Conservation (phyloP, 768 basidiomycete genomes). For the Leccinum olivaceopallidum region DNA sequence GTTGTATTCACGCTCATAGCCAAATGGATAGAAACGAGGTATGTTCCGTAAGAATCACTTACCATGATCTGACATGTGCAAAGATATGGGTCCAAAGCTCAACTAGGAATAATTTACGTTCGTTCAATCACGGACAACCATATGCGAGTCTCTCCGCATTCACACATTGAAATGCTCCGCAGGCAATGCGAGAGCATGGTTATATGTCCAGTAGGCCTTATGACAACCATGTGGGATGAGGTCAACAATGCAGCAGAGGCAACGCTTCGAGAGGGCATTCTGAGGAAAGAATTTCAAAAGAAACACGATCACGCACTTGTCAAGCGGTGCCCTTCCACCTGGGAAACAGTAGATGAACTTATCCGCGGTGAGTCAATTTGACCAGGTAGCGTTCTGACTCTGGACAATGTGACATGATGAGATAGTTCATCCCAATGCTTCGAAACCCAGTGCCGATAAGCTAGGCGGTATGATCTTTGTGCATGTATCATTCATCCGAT, state of each 20-base stretch:
- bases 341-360: background rate
- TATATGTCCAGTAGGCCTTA: conserved; percentile 3
- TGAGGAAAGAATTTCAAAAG: conserved; percentile 2
- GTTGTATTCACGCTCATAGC: conserved; percentile 2
- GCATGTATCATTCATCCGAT: background rate
- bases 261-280: background rate
- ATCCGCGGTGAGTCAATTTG: background rate
- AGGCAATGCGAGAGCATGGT: background rate
- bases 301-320: background rate
- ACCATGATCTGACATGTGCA: background rate
- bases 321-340: background rate
- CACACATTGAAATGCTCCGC: conserved; percentile 5
- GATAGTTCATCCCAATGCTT: background rate
- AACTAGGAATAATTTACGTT: conserved; percentile 8
- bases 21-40: conserved; percentile 1
- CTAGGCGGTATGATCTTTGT: conserved; percentile 4
- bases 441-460: background rate
- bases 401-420: background rate
- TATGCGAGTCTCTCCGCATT: background rate
- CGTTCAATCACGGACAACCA: conserved; percentile 9
- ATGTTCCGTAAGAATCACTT: background rate
- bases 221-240: conserved; percentile 16
- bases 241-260: conserved; percentile 1
- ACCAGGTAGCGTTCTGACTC: background rate
- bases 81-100: background rate